Conservation (phyloP, 202 grass and related monocot genomes). For the Saccharum hybrid region DNA sequence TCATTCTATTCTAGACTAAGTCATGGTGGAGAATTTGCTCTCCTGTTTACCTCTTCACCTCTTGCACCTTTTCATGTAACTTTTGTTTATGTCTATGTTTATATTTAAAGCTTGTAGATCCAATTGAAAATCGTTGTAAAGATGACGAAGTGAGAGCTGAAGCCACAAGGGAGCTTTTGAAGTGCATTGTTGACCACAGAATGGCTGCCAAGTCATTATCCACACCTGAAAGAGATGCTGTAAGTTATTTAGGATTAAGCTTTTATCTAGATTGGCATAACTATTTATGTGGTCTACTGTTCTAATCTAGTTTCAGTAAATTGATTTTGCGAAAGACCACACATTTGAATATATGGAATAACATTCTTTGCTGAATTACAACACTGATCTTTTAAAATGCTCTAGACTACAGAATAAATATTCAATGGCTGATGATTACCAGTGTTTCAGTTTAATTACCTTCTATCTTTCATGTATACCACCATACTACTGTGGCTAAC, state of each 20-base stretch:
- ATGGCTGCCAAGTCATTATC: slow-evolving; percentile 72
- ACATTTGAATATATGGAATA: background rate
- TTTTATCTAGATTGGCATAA: background rate
- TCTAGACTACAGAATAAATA: slow-evolving; percentile 29
- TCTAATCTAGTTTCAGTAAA: slow-evolving; percentile 2
- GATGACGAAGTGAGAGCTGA: slow-evolving; percentile 88
- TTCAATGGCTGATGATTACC: background rate
- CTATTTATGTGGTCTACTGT: slow-evolving; percentile 18
- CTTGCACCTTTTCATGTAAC: slow-evolving; percentile 24
- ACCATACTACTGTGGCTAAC: slow-evolving; percentile 21
- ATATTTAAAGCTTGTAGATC: slow-evolving; percentile 88
- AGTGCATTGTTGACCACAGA: slow-evolving; percentile 68
- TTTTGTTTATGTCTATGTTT: slow-evolving; percentile 41
- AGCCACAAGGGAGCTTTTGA: slow-evolving; percentile 68
- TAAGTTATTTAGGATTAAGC: slow-evolving; percentile 53
- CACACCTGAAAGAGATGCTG: slow-evolving; percentile 58
- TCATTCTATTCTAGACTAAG: slow-evolving; percentile 7
- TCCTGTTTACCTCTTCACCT: slow-evolving; percentile 7
- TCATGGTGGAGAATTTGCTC: background rate
- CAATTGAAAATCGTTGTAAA: slow-evolving; percentile 87
- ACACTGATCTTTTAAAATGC: background rate
- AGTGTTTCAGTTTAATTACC: background rate
- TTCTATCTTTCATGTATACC: slow-evolving; percentile 8
- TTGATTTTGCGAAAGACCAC: background rate
- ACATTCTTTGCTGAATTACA: slow-evolving; percentile 7